Percentiles rank a stretch among this genome's conserved stretches.
Evolutionary conservation across 176 grass and related monocot species (phyloP).

Genomic region (Otatea glauca): DNA sequence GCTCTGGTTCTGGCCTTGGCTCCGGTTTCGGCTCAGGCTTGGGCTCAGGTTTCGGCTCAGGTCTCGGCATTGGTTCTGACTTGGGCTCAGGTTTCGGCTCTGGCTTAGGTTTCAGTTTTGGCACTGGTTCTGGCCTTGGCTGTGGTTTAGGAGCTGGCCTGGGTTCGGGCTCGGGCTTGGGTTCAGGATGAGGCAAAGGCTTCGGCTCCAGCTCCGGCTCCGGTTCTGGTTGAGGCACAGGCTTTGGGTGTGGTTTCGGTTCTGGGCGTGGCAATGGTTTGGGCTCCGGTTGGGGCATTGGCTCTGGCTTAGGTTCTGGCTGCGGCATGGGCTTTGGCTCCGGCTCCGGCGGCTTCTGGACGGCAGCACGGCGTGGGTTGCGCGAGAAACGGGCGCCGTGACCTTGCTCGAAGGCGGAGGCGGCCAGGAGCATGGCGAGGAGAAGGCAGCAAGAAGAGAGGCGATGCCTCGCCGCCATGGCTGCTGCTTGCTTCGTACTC

Average conservation of each 20-base stretch:
- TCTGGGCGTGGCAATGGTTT: not conserved
- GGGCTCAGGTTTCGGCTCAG: not conserved
- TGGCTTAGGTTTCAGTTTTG: not conserved
- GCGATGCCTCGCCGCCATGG: conserved; percentile 6
- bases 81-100: not conserved
- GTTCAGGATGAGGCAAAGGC: not conserved
- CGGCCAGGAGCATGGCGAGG: not conserved
- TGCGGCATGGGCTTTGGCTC: not conserved
- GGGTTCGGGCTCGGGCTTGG: not conserved
- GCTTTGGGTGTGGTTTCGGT: not conserved
- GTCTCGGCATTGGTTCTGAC: not conserved
- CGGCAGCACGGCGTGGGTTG: not conserved
- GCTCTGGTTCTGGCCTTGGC: not conserved
- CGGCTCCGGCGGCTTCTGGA: not conserved
- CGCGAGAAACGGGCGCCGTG: not conserved
- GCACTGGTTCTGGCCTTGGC: not conserved
- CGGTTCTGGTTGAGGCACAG: not conserved
- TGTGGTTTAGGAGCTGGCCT: not conserved
- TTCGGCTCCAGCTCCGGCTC: too few relatives aligned
- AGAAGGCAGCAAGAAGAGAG: not conserved
- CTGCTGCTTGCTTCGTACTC: not conserved
- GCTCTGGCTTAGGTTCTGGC: not conserved
- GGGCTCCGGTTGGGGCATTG: not conserved
- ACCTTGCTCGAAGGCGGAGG: not conserved
- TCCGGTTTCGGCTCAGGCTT: rapidly evolving